Evolutionary conservation across 139 green algal species (phyloP).

Genomic region (Ulvella scutata): DNA sequence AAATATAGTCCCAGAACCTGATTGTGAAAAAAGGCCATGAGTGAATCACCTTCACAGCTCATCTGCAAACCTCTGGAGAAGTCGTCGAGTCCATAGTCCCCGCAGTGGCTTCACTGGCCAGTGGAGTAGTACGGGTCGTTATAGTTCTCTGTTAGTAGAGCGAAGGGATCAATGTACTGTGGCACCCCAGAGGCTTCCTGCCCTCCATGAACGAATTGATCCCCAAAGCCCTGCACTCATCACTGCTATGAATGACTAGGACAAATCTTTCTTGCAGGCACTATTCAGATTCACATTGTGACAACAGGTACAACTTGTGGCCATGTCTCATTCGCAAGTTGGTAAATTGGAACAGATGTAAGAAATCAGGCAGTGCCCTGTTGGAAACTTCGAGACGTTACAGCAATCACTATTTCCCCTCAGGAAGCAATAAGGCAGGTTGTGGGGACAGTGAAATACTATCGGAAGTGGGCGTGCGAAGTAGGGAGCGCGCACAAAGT

Average conservation of each 20-base stretch:
- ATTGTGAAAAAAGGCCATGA: no score
- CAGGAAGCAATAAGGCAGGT: background rate
- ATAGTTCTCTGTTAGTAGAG: constrained; percentile 45
- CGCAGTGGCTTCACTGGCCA: background rate
- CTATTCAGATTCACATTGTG: no score
- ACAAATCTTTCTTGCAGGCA: background rate
- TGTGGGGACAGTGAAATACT: background rate
- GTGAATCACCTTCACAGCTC: no score
- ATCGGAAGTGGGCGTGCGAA: background rate
- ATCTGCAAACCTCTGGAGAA: no score
- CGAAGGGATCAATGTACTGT: constrained; percentile 39
- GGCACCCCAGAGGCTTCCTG: constrained; percentile 5
- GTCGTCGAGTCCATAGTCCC: no score
- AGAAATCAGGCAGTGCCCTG: background rate
- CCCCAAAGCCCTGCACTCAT: constrained; percentile 33
- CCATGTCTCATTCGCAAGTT: background rate
- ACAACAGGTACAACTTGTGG: no score
- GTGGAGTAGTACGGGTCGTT: constrained; percentile 36
- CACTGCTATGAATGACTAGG: background rate
- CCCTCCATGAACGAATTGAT: constrained; percentile 44
- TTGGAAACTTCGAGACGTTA: background rate
- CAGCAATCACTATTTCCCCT: constrained; percentile 6
- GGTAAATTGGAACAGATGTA: background rate
- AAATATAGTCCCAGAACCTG: no score
- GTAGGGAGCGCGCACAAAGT: constrained; percentile 8